These are phyloP conservation scores for Aspergillus carlsbadensis DNA, from an alignment of 495 filamentous ascomycete species.

Conservation along the genomic window DNA sequence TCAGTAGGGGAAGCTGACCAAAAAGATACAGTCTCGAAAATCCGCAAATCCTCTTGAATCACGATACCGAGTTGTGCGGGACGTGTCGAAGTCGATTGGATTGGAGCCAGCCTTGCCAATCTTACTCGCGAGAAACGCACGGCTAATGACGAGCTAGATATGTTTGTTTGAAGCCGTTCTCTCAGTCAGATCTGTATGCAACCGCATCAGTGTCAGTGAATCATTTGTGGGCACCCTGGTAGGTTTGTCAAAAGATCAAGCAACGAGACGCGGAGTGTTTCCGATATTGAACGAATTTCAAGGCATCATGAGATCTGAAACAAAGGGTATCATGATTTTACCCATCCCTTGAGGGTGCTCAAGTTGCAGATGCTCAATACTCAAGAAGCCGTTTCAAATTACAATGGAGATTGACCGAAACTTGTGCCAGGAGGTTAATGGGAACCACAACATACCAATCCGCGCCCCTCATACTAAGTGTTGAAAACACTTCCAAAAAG, in stretches of 20 bases:
- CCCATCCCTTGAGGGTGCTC: conserved; percentile 11
- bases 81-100: conserved; percentile 14
- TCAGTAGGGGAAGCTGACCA: conserved; percentile 1
- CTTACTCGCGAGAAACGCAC: conserved; percentile 3
- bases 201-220: conserved; percentile 16
- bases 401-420: conserved; percentile 15
- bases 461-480: conserved; percentile 21
- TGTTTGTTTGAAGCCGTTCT: background rate
- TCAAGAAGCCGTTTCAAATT: conserved; percentile 15
- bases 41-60: too few relatives aligned
- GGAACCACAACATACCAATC: conserved; percentile 21
- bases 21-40: background rate
- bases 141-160: background rate
- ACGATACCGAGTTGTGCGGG: too few relatives aligned
- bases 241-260: background rate
- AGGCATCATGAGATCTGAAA: conserved; percentile 11
- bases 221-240: conserved; percentile 5
- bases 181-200: conserved; percentile 13
- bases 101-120: conserved; percentile 29
- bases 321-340: conserved; percentile 11
- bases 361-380: background rate
- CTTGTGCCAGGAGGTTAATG: conserved; percentile 8
- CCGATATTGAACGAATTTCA: conserved; percentile 4
- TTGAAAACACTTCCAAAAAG: conserved; percentile 3
- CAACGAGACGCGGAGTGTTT: conserved; percentile 4